These are phyloP conservation scores for Pichia ethanolica DNA, from an alignment of 805 yeast species.

Conservation along the genomic window DNA sequence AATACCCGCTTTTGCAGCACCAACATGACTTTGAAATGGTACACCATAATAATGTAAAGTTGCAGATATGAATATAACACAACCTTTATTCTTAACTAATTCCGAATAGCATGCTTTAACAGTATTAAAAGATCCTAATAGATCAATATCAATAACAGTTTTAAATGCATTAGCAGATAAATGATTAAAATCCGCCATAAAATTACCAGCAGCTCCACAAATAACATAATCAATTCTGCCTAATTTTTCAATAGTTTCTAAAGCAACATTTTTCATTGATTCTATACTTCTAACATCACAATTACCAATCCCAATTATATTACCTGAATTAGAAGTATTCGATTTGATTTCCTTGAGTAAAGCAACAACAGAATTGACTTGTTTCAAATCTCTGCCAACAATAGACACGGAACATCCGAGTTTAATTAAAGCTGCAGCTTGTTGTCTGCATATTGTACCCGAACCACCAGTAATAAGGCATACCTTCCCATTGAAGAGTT, in stretches of 20 bases:
- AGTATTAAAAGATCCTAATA: constrained; percentile 84
- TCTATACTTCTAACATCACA: constrained; percentile 73
- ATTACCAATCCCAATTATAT: constrained; percentile 62
- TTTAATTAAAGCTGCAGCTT: constrained; percentile 73
- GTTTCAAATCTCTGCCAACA: constrained; percentile 65
- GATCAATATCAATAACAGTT: constrained; percentile 78
- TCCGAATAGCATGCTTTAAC: constrained; percentile 72
- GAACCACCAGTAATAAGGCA: constrained; percentile 94
- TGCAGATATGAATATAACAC: constrained; percentile 73
- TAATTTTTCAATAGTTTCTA: constrained; percentile 52
- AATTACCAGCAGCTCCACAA: constrained; percentile 96
- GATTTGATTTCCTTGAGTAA: constrained; percentile 47
- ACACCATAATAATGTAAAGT: constrained; percentile 86
- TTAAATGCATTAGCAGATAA: constrained; percentile 82
- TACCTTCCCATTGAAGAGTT: constrained; percentile 73
- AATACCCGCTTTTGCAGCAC: constrained; percentile 94
- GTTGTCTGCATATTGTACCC: constrained; percentile 90
- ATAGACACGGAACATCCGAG: constrained; percentile 86
- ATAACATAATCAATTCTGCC: constrained; percentile 83
- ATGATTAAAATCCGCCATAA: constrained; percentile 69
- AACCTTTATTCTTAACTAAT: constrained; percentile 60
- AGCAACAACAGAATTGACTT: constrained; percentile 68
- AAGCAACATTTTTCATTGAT: constrained; percentile 56
- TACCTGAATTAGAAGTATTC: constrained; percentile 21
- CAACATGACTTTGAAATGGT: constrained; percentile 84